Conservation (phyloP, 805 yeast species). For the Torulaspora indica region DNA sequence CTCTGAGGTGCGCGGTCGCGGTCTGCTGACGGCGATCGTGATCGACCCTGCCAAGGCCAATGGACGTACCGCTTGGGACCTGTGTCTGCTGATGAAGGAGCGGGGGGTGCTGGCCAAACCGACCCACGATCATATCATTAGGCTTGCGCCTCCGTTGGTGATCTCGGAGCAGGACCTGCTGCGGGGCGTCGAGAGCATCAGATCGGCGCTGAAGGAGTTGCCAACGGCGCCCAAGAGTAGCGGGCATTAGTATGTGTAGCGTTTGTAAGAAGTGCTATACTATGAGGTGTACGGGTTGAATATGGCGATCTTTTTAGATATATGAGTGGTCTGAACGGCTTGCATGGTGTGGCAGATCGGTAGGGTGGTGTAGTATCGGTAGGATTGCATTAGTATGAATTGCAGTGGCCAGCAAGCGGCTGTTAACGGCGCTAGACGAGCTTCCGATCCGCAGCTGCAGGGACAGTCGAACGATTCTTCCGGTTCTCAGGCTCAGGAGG, state of each 20-base stretch:
- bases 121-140: slow-evolving; percentile 90
- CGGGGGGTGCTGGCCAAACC: slow-evolving; percentile 92
- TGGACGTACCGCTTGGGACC: slow-evolving; percentile 94
- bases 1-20: slow-evolving; percentile 71
- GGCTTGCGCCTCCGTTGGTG: slow-evolving; percentile 94
- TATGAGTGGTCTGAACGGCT: no score
- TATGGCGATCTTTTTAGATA: no score
- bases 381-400: no score
- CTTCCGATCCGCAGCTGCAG: slow-evolving; percentile 8
- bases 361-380: no score
- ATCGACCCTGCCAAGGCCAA: slow-evolving; percentile 77
- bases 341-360: no score
- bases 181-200: slow-evolving; percentile 73
- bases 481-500: slow-evolving; percentile 9
- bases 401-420: not conserved
- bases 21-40: slow-evolving; percentile 85
- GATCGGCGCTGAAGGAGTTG: slow-evolving; percentile 10
- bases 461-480: not conserved
- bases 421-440: slow-evolving; percentile 1
- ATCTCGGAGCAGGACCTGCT: slow-evolving; percentile 81
- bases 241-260: not conserved
- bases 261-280: no score
- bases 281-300: no score
- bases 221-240: slow-evolving; percentile 14
- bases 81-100: slow-evolving; percentile 83